Evolutionary conservation across 2,329 filamentous ascomycete species (phyloP), one percentile per base, ranked within the genome.

Genomic region (Ceratocystis lukuohia): DNA sequence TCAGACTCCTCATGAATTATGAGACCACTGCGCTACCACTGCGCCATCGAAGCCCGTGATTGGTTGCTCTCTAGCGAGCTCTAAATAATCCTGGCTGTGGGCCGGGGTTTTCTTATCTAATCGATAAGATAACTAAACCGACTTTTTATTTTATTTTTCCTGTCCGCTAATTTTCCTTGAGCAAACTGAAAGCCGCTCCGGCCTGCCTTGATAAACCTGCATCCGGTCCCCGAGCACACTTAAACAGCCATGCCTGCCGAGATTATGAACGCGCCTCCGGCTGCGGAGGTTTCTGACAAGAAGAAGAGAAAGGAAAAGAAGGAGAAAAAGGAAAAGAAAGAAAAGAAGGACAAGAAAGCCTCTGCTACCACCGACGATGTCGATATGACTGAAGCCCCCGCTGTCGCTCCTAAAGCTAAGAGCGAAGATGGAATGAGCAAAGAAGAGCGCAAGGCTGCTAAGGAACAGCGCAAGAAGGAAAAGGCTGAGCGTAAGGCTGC

Each of bases 291-390:
- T 33, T 62, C 62, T 17, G 71, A 72, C 8, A 72, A 74, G 30
- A 72, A 71, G 69, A 73, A 71, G 62, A 70, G 70, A 62, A 70
- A 71, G 65, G 64, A 69, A 30, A 69, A 65, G 65, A 69, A 69
- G 68, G 59, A 72, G 57, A 72, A 71, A 64, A 72, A 73, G 66
- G 70, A 72, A 68, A 74, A 75, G 70, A 71, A 72, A 63, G 70
- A 72, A 44, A 74, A 74, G 70, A 72, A 75, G 68, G 76, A 76
- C 44, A 74, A 74, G 65, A 72, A 71, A 59, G 72, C 72, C n/a
- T 73, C 66, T 10, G 41, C 67, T 61, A 72, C 72, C 72, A 69
- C 71, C 72, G 28, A 74, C 75, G 68, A 73, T 74, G 71, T 71
- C 71, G 25, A 72, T 74, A 56, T 45, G 41, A 25, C 53, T 17